Evolutionary conservation across 495 filamentous ascomycete species (phyloP), one percentile per base, ranked within the genome.

Genomic region (Neurospora cerealis): DNA sequence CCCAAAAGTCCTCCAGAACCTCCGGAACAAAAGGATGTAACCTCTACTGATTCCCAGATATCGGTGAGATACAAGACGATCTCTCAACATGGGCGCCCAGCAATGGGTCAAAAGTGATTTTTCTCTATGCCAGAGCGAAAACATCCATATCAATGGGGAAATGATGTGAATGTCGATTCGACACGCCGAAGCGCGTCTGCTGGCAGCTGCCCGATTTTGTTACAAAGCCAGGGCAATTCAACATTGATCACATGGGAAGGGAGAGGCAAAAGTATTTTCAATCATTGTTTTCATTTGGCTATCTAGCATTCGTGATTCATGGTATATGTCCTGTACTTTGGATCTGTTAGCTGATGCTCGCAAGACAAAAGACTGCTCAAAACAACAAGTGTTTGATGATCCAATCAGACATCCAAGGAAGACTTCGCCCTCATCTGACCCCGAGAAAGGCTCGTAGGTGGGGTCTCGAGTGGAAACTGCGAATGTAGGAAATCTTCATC

Each of bases 401-500:
- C 78, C 75, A 74, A 80, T 90, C 86, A 89, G 86, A 89, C 88
- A 90, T 89, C 88, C 88, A 89, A 90, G 87, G 87, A 89, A 90
- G 88, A 54, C 78, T 81, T 80, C 60, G 73, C 80, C 78, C 85
- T 86, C 88, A 89, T 89, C 84, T 86, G 82, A 83, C 82, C 80
- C 81, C 83, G 76, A 83, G 74, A 77, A 78, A 86, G 86, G 88
- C 87, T 89, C 86, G 82, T 66, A 60, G 77, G 74, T 78, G 81
- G 85, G 54, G 87, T 82, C 87, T 90, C 85, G 81, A 87, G 88
- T 89, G 88, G 86, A 90, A 90, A 90, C 88, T 90, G 88, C 88
- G 88, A 90, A 89, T 88, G 84, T 86, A 80, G 83, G 81, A 81
- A 85, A 74, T 85, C 85, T 79, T 75, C 72, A 79, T 80, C 88